A percentile compares a stretch with the other conserved stretches of the same genome.
Evolutionary conservation across 805 yeast species (phyloP).

Genomic region (Deakozyma indianensis): DNA sequence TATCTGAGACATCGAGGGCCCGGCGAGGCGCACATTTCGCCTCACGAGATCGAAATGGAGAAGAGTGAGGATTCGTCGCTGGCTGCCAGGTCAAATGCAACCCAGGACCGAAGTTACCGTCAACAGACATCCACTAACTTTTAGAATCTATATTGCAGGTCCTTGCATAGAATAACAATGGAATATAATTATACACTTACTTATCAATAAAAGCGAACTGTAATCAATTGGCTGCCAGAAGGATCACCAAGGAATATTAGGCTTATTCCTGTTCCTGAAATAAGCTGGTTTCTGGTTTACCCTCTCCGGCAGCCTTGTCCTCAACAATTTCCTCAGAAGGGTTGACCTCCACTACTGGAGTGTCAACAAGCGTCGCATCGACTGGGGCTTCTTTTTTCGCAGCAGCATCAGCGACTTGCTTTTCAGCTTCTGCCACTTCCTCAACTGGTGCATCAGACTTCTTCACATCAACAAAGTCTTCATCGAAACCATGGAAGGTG

Average conservation of each 20-base stretch:
- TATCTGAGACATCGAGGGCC: slow-evolving; percentile 6
- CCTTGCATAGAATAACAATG: no score
- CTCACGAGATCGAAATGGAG: background rate
- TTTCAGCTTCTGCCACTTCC: slow-evolving; percentile 10
- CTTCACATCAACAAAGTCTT: slow-evolving; percentile 2
- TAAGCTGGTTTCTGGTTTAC: slow-evolving; percentile 3
- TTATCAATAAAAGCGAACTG: background rate
- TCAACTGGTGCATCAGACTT: slow-evolving; percentile 5
- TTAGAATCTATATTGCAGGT: no score
- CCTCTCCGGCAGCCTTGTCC: background rate
- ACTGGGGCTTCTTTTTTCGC: slow-evolving; percentile 12
- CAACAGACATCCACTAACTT: no score
- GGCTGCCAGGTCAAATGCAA: no score
- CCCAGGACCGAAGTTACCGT: no score
- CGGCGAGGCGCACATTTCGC: background rate
- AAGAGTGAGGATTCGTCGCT: background rate
- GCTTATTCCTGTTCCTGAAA: slow-evolving; percentile 14
- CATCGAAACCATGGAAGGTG: slow-evolving; percentile 4
- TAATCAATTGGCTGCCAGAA: background rate
- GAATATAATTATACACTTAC: background rate
- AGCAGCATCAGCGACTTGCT: slow-evolving; percentile 8
- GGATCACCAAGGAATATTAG: slow-evolving; percentile 2
- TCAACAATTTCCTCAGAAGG: slow-evolving; percentile 2
- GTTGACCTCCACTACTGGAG: slow-evolving; percentile 1
- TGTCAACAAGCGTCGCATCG: slow-evolving; percentile 10